phyloP scores from a whole-genome alignment of 1,284 basidiomycete species.

The Ustilago loliicola region DNA sequence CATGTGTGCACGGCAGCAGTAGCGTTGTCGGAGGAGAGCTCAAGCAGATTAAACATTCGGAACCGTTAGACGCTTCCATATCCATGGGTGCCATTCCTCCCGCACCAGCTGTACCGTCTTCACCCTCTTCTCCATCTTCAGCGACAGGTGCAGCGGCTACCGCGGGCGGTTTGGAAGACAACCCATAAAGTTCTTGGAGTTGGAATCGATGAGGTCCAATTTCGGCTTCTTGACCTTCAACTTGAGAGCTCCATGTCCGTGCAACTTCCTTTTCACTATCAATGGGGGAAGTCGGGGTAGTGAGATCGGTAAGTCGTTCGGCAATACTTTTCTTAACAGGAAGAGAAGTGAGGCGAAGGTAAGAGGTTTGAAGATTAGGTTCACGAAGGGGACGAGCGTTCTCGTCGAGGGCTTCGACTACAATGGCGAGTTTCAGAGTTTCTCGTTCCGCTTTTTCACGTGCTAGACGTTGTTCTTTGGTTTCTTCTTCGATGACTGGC shows the following conservation, averaged over 20 bases:
- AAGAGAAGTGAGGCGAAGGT: constrained; percentile 57
- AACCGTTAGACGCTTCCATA: constrained; percentile 46
- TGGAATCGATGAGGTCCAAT: constrained; percentile 67
- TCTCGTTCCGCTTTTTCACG: constrained; percentile 61
- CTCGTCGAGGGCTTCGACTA: constrained; percentile 68
- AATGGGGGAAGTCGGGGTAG: neutral
- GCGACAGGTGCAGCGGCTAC: constrained; percentile 28
- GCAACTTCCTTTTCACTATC: neutral
- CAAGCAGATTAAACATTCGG: constrained; percentile 69
- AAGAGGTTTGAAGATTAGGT: constrained; percentile 65
- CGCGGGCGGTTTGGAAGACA: constrained; percentile 57
- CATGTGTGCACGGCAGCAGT: constrained; percentile 69
- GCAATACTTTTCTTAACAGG: constrained; percentile 33
- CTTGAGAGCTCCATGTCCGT: constrained; percentile 55
- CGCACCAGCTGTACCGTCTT: constrained; percentile 8
- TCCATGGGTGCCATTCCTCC: constrained; percentile 26
- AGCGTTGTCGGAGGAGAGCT: constrained; percentile 63
- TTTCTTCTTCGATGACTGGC: constrained; percentile 45
- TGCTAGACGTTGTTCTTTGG: constrained; percentile 55
- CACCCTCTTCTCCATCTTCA: constrained; percentile 33
- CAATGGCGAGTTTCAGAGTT: constrained; percentile 62
- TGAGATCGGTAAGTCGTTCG: constrained; percentile 17
- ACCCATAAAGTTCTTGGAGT: constrained; percentile 67
- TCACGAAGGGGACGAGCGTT: constrained; percentile 53
- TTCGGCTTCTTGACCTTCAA: constrained; percentile 66